Base-by-base conservation (phyloP, 495 filamentous ascomycete genomes). In the Bacidia gigantensis region DNA sequence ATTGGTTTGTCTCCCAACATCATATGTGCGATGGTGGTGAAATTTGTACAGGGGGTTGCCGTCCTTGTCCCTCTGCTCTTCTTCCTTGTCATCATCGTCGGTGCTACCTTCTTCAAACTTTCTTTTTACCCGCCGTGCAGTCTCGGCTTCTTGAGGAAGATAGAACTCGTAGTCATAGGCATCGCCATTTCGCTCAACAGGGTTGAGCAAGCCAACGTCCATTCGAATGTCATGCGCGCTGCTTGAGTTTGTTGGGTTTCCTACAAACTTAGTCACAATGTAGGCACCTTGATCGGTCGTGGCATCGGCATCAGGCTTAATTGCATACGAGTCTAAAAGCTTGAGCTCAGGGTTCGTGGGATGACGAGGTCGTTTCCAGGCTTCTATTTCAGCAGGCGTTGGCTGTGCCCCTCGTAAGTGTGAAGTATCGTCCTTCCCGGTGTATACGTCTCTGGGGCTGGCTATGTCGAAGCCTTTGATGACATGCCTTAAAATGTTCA, bases 251-350 rank as follows among this genome's bases (percentile, higher is more conserved):
- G 88, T 75, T 0, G 92, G 90, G 53, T 90, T 87, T 44, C 82
- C 86, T 39, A 76, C 72, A 68, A 96, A 96, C 56, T 97, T 96
- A 67, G 89, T 79, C 11, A 89, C 78, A 52, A 93, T 79, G 64
- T 87, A 96, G 14, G 82, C 81, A 50, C 87, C 87, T 23, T 80
- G 81, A 63, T 95, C 86, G n/a, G 89, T 83, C 61, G 89, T 82
- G 9, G 86, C 84, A 17, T 86, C 79, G n/a, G 89, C 76, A 58
- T 97, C 92, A 1, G 92, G 92, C 1, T 95, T 67, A 12, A 98
- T 60, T 1, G 92, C 86, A 60, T 80, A 89, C 54, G 79, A 79
- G 44, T 88, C 87, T 26, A 94, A 74, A 5, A 89, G 70, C 59
- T 83, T 82, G 44, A 93, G 60, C 57, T 81, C 78, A n/a, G 79